Conservation (phyloP, 2,329 filamentous ascomycete species). For the Pseudogymnoascus sp. region DNA sequence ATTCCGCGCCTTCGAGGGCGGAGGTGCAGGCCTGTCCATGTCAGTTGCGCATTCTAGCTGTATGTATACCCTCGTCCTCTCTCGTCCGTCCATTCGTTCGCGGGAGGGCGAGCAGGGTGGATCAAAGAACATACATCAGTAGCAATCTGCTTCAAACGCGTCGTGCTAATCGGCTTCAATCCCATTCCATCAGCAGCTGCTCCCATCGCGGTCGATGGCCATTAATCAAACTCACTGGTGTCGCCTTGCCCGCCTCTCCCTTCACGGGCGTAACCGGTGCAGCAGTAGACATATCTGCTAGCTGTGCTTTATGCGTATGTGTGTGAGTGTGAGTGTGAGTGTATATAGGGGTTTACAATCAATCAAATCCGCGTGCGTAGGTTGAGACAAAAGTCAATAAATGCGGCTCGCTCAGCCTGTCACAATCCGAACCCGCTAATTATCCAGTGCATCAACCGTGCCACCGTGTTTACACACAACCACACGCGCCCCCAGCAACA, state of each 20-base stretch:
- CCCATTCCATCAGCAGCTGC: neutral
- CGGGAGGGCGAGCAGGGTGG: slow-evolving; percentile 7
- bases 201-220: neutral
- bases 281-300: slow-evolving; percentile 20
- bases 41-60: slow-evolving; percentile 8
- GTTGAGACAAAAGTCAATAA: neutral
- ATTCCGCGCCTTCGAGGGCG: slow-evolving; percentile 63
- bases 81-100: neutral
- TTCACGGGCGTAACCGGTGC: slow-evolving; percentile 19
- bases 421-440: neutral
- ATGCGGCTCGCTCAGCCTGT: neutral
- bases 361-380: no score
- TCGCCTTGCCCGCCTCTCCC: neutral
- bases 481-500: neutral
- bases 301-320: slow-evolving; percentile 15
- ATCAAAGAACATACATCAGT: slow-evolving; percentile 56
- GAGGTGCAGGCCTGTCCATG: slow-evolving; percentile 65
- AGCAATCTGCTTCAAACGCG: slow-evolving; percentile 76
- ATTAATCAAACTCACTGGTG: neutral
- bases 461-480: neutral
- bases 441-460: neutral
- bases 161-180: slow-evolving; percentile 66
- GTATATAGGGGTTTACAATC: no score
- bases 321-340: neutral
- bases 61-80: neutral